A percentile compares a stretch with the other conserved stretches of the same genome.
Conservation (phyloP, 169 alveolate species). For the Plasmodium gonderi region DNA sequence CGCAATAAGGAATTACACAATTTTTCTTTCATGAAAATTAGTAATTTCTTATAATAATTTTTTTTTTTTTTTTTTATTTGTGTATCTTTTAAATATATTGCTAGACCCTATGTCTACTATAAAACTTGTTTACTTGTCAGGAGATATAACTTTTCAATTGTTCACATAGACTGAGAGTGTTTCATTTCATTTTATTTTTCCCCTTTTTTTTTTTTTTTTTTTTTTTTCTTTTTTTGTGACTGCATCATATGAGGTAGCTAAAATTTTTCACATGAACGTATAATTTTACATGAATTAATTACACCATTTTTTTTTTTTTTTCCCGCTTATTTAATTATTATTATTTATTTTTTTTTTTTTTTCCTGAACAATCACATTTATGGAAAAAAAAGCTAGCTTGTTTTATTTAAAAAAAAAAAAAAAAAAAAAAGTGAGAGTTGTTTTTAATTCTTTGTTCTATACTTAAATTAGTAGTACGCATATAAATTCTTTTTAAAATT, state of each 20-base stretch:
- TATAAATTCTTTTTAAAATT: not conserved
- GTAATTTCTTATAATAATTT: slow-evolving; percentile 9
- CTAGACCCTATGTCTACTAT: not conserved
- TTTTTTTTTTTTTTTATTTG: slow-evolving; percentile 12
- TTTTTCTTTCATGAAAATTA: slow-evolving; percentile 31
- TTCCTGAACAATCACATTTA: not conserved
- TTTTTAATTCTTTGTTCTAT: slow-evolving; percentile 1
- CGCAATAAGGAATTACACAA: slow-evolving; percentile 14
- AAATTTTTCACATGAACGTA: not conserved
- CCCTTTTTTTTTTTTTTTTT: slow-evolving; percentile 19
- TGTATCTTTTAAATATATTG: slow-evolving; percentile 3
- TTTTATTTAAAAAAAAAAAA: slow-evolving; percentile 5
- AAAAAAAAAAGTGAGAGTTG: not conserved
- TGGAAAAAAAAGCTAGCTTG: slow-evolving; percentile 14
- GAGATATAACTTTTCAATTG: not conserved
- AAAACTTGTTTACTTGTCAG: slow-evolving; percentile 25
- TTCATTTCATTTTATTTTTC: slow-evolving; percentile 22
- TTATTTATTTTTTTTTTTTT: not conserved
- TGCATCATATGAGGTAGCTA: slow-evolving; percentile 27
- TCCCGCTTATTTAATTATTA: not conserved
- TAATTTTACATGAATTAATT: slow-evolving; percentile 8
- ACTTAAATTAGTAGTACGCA: slow-evolving; percentile 1
- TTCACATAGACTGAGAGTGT: slow-evolving; percentile 14
- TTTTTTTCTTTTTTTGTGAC: slow-evolving; percentile 33
- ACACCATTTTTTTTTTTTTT: slow-evolving; percentile 21